Percentiles rank a stretch among this genome's conserved stretches.
Evolutionary conservation across 1,284 basidiomycete genomes (phyloP).

Genomic region (Heterobasidion parviporum): DNA sequence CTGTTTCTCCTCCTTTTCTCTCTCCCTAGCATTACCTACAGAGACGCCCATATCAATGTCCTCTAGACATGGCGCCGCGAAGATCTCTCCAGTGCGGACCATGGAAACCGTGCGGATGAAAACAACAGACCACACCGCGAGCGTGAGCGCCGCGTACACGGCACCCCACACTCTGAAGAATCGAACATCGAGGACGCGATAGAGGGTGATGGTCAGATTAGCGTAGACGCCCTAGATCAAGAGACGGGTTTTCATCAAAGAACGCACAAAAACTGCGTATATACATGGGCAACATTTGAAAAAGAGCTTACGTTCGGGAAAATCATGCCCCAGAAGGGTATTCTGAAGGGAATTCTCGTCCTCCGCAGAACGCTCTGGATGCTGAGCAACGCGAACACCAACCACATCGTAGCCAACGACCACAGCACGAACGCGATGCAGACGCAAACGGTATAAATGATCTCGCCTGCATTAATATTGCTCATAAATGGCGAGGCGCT

Average conservation of each 20-base stretch:
- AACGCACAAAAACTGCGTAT: slow-evolving; percentile 24
- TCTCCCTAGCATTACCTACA: no score
- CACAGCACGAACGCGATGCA: slow-evolving; percentile 33
- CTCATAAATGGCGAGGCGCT: slow-evolving; percentile 20
- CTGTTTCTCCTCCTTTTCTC: no score
- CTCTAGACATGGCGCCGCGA: slow-evolving; percentile 9
- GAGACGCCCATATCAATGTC: not conserved
- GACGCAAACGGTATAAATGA: slow-evolving; percentile 30
- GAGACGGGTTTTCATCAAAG: slow-evolving; percentile 10
- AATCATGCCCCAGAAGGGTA: slow-evolving; percentile 41
- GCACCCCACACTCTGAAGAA: slow-evolving; percentile 35
- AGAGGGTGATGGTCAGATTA: slow-evolving; percentile 3
- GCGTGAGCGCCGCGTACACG: slow-evolving; percentile 28
- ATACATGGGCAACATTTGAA: slow-evolving; percentile 17
- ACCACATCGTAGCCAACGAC: slow-evolving; percentile 40
- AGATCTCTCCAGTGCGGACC: slow-evolving; percentile 8
- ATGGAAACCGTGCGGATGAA: slow-evolving; percentile 17
- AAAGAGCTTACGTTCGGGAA: slow-evolving; percentile 37
- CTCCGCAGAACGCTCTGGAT: slow-evolving; percentile 21
- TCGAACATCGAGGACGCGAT: slow-evolving; percentile 11
- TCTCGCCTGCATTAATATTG: slow-evolving; percentile 23
- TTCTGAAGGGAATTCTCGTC: slow-evolving; percentile 25
- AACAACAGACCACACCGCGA: slow-evolving; percentile 37
- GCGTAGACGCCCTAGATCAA: slow-evolving; percentile 19
- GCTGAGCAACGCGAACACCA: slow-evolving; percentile 27